Evolutionary conservation across 2,329 filamentous ascomycete species (phyloP).

Genomic region (Ophiocordyceps robertsii): DNA sequence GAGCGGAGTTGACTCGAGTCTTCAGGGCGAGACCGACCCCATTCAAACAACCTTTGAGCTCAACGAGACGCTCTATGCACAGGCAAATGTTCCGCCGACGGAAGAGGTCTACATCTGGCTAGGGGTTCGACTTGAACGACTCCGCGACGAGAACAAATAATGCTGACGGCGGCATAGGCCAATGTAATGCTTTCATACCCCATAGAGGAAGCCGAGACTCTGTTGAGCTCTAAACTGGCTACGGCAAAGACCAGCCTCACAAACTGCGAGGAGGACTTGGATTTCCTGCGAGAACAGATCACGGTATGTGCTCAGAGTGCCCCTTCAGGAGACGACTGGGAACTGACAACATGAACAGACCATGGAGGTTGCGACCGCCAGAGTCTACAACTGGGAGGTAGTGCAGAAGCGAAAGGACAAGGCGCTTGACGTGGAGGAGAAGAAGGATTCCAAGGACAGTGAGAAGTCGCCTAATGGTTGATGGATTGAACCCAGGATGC

Average conservation of each 20-base stretch:
- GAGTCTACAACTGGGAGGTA: conserved; percentile 99
- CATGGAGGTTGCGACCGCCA: conserved; percentile 87
- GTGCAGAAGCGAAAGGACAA: conserved; percentile 91
- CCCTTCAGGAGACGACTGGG: conserved; percentile 1
- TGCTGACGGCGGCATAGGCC: conserved; percentile 37
- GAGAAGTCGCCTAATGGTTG: conserved; percentile 6
- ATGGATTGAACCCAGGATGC: neutral
- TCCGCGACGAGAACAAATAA: neutral
- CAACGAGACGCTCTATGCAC: conserved; percentile 89
- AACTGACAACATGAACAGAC: conserved; percentile 43
- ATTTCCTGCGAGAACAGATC: conserved; percentile 92
- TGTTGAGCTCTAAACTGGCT: conserved; percentile 64
- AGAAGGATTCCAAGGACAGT: conserved; percentile 24
- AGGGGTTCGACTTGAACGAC: conserved; percentile 45
- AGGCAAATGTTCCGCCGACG: conserved; percentile 67
- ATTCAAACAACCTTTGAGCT: conserved; percentile 92
- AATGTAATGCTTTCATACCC: conserved; percentile 98
- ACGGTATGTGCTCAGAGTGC: conserved; percentile 46
- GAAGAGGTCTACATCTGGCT: conserved; percentile 96
- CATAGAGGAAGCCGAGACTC: conserved; percentile 68
- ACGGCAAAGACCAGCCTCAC: conserved; percentile 66
- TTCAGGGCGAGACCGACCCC: conserved; percentile 43
- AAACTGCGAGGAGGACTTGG: conserved; percentile 94
- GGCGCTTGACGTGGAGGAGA: conserved; percentile 40
- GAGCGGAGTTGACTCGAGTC: neutral